Conservation (phyloP, 306 rosid species). For the Biancaea sappan region DNA sequence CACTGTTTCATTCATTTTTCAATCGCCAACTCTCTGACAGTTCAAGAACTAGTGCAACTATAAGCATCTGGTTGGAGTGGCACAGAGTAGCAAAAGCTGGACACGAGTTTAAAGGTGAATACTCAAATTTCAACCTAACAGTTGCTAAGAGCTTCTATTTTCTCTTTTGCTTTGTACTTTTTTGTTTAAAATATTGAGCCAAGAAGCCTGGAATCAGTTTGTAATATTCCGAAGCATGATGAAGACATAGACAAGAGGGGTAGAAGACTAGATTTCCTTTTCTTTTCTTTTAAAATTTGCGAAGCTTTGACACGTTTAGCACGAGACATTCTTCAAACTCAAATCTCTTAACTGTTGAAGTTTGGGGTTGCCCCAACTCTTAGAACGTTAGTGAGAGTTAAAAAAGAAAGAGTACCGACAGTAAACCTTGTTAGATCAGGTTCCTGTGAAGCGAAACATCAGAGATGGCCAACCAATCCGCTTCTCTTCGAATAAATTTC, state of each 20-base stretch:
- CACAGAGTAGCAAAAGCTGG: constrained; percentile 6
- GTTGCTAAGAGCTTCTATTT: neutral
- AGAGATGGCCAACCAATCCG: constrained; percentile 1
- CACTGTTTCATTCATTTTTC: constrained; percentile 11
- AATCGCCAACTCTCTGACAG: neutral
- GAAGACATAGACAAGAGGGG: neutral
- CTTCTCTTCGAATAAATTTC: constrained; percentile 1
- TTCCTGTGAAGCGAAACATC: constrained; percentile 6
- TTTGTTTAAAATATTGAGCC: neutral
- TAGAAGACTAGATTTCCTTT: neutral
- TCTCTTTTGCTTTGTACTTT: neutral
- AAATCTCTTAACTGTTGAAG: neutral
- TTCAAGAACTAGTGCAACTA: constrained; percentile 12
- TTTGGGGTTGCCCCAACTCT: constrained; percentile 18
- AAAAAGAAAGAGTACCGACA: neutral
- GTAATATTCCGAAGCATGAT: neutral
- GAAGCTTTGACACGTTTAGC: neutral
- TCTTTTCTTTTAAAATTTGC: too few species aligned
- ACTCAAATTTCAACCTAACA: constrained; percentile 16
- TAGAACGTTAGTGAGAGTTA: neutral
- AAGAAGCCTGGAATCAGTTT: neutral
- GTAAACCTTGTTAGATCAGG: neutral
- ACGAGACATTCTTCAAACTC: constrained; percentile 1
- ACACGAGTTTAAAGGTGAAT: neutral
- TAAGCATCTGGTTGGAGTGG: constrained; percentile 6